Evolutionary conservation across 345 rosid genomes (phyloP), one percentile per base, ranked within the genome.

Genomic region (Lumnitzera racemosa): DNA sequence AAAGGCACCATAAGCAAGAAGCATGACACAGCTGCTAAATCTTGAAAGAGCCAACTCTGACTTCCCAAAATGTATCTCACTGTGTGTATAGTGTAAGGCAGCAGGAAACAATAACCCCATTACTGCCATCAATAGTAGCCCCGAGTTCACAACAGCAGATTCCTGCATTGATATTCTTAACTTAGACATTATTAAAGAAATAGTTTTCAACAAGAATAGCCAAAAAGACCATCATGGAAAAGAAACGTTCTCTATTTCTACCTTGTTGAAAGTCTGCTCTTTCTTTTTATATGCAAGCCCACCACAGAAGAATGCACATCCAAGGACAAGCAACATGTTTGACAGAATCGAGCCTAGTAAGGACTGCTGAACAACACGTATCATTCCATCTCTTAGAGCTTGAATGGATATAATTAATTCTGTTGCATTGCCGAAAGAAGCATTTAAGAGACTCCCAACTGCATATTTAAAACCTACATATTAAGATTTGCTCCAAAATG

Each of bases 21-120:
- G 96, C 98, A 92, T 92, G 61, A 91, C 46, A 56, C 96, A 89
- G 69, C 98, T 91, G 72, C 88, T 92, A 75, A 92, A 92, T 72
- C 98, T 92, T 36, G 98, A 92, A 57, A 92, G 96, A 65, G 89
- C 78, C 68, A 92, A 75, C 74, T 92, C 96, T 16, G 98, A 89
- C 55, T 80, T 82, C 55, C 96, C 96, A 66, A 72, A 78, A 65
- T 83, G 96, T 67, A 90, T 88, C 70, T 92, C 96, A 7, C 94
- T 85, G 66, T 83, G 94, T 1, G 98, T 92, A 56, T 70, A 89
- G 69, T 89, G 89, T 57, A 92, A 87, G 60, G 85, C 96, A 49
- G 98, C 87, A 10, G 98, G 98, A 73, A 92, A 92, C 27, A 89
- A 89, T 29, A 89, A 68, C 56, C 98, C 91, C 98, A 92, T 92